Conservation (phyloP, 176 grass and related monocot genomes). For the Triticum urartu region DNA sequence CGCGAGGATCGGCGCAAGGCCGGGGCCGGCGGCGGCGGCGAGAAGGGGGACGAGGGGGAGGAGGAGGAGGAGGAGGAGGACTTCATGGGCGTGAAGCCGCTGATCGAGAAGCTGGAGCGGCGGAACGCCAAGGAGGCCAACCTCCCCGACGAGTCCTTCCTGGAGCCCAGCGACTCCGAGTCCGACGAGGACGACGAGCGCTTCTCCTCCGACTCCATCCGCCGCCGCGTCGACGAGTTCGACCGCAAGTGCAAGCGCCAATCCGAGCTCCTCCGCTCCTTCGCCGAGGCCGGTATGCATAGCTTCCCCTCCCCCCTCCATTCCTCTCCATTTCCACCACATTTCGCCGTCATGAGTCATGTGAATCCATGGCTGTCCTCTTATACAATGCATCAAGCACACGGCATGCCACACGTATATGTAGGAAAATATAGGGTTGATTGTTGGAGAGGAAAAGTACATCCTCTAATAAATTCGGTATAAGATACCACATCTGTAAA, state of each 20-base stretch:
- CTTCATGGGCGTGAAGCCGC: conserved; percentile 67
- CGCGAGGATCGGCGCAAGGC: conserved; percentile 25
- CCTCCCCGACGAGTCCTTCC: conserved; percentile 31
- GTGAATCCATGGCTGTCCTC: no score
- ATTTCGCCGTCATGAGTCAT: background rate
- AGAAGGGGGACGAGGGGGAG: conserved; percentile 41
- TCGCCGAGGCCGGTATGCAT: conserved; percentile 66
- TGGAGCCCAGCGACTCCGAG: conserved; percentile 84
- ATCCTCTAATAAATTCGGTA: no score
- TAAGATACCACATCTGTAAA: no score
- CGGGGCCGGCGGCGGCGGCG: conserved; percentile 4
- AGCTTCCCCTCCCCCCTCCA: background rate
- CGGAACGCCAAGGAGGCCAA: conserved; percentile 37
- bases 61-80: conserved; percentile 72
- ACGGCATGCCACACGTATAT: no score
- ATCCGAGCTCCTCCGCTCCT: conserved; percentile 54
- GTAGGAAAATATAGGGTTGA: no score
- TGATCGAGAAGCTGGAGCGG: conserved; percentile 72
- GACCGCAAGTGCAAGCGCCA: conserved; percentile 83
- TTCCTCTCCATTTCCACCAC: background rate
- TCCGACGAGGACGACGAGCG: conserved; percentile 87
- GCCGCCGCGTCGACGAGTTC: conserved; percentile 66
- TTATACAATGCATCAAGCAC: no score
- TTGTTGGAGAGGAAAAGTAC: no score
- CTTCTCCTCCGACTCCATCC: conserved; percentile 47